These are phyloP conservation scores for Aschersonia sp. DNA, from an alignment of 2,329 filamentous ascomycete species.

Conservation along the genomic window DNA sequence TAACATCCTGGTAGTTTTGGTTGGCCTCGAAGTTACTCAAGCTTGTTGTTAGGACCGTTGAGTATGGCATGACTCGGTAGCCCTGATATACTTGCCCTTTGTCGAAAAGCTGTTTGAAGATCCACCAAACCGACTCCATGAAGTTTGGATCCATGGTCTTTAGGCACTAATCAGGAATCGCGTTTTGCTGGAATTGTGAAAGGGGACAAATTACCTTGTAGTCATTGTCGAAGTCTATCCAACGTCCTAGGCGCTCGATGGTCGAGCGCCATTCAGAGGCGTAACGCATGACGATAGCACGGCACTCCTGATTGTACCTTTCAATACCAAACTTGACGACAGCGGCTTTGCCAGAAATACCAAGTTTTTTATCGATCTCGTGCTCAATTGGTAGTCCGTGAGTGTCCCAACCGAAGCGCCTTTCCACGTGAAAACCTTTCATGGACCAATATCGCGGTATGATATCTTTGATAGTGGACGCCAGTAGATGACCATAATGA, in stretches of 20 bases:
- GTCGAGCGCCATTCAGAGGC: slow-evolving; percentile 76
- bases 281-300: slow-evolving; percentile 86
- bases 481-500: slow-evolving; percentile 60
- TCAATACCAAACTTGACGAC: slow-evolving; percentile 75
- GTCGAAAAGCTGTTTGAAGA: slow-evolving; percentile 84
- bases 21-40: slow-evolving; percentile 88
- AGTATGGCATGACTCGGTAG: slow-evolving; percentile 89
- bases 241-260: slow-evolving; percentile 77
- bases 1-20: slow-evolving; percentile 88
- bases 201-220: slow-evolving; percentile 53
- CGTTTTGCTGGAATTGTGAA: neutral
- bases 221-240: slow-evolving; percentile 97
- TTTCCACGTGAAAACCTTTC: slow-evolving; percentile 86
- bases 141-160: slow-evolving; percentile 87
- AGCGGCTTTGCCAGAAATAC: slow-evolving; percentile 74
- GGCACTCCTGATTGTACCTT: slow-evolving; percentile 84
- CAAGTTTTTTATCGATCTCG: slow-evolving; percentile 93
- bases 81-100: slow-evolving; percentile 84
- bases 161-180: neutral
- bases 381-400: slow-evolving; percentile 92
- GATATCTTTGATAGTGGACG: slow-evolving; percentile 94
- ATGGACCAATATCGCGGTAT: slow-evolving; percentile 96
- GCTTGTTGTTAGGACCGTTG: slow-evolving; percentile 75
- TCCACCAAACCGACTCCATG: slow-evolving; percentile 97
- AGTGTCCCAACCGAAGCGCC: slow-evolving; percentile 88